Base-by-base conservation (phyloP, 2,329 filamentous ascomycete species). In the Paraphaeosphaeria minitans region DNA sequence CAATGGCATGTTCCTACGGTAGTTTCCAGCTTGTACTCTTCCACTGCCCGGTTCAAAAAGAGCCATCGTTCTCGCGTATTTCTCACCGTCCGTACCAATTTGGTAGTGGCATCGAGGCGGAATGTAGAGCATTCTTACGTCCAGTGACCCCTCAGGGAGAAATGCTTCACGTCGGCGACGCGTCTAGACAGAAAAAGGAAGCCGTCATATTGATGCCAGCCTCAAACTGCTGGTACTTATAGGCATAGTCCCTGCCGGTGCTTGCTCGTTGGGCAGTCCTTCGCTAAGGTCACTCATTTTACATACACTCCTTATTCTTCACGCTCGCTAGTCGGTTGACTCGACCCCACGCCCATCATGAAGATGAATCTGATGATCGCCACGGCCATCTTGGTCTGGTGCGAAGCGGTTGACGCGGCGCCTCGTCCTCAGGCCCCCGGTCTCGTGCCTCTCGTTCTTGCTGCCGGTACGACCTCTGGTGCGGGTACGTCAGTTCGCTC, bases 101-200 rank as follows among this genome's bases (percentile, higher is more conserved):
- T 42, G 19, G 22, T 13, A 5, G 22, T n/a, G n/a, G n/a, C n/a
- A n/a, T n/a, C n/a, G n/a, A n/a, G n/a, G n/a, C 14, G 62, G 62
- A 64, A 64, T 64, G 62, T 42, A 24, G 31, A n/a, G 29, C 3
- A 22, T 64, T 57, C 57, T 64, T 58, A 54, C 59, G 35, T 61
- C 50, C 33, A 53, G 10, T 16, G 46, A 53, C 55, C 55, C 60
- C 62, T 59, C 53, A 60, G 27, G 47, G 42, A 62, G 57, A 57
- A 53, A 60, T 64, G 53, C 45, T 60, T 55, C 41, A 16, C 39
- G 27, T 55, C n/a, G 10, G 13, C 29, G 47, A 58, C 50, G 45
- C 46, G 50, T 47, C 35, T 37, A 16, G 14, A 42, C 39, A 37
- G 31, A 5, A 31, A 29, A 19, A 31, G n/a, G 14, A n/a, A 8